phyloP scores from a whole-genome alignment of 106 monocot species.

The Acanthochlamys bracteata region DNA sequence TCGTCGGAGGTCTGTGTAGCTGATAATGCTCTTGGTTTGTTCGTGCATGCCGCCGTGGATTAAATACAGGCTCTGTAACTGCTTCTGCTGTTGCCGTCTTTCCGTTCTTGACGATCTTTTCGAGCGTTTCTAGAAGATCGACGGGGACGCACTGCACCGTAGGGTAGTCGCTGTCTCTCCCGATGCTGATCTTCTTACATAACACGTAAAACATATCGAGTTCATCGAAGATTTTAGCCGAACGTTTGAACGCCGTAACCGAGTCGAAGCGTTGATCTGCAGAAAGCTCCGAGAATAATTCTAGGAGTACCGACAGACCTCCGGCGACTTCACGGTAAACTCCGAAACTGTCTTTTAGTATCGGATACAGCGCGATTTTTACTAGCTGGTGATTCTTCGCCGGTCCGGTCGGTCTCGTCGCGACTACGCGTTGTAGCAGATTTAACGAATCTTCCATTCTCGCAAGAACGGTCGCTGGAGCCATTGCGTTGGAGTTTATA shows the following conservation, averaged over 20 bases:
- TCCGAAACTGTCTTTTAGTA: conserved; percentile 31
- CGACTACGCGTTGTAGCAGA: conserved; percentile 30
- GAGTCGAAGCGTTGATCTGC: conserved; percentile 1
- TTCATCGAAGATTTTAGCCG: conserved; percentile 37
- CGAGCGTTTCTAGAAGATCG: conserved; percentile 25
- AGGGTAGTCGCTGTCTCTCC: conserved; percentile 40
- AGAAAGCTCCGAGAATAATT: conserved; percentile 32
- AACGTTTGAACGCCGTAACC: conserved; percentile 8
- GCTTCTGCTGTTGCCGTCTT: background rate
- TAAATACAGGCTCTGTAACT: background rate
- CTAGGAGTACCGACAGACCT: conserved; percentile 24
- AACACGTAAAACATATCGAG: conserved; percentile 23
- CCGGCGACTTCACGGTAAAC: conserved; percentile 39
- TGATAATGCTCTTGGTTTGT: background rate
- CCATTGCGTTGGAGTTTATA: conserved; percentile 13
- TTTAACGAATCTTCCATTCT: conserved; percentile 26
- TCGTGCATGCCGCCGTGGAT: too few species aligned
- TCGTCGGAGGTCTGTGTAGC: background rate
- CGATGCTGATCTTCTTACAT: conserved; percentile 37
- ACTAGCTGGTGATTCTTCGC: conserved; percentile 21
- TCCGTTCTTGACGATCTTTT: background rate
- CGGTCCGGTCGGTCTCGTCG: conserved; percentile 31
- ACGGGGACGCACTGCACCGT: conserved; percentile 37
- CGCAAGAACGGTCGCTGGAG: conserved; percentile 16
- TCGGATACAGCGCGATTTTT: conserved; percentile 18